Base-by-base conservation (phyloP, 78 protist species). In the Cavenderia fasciculata region DNA sequence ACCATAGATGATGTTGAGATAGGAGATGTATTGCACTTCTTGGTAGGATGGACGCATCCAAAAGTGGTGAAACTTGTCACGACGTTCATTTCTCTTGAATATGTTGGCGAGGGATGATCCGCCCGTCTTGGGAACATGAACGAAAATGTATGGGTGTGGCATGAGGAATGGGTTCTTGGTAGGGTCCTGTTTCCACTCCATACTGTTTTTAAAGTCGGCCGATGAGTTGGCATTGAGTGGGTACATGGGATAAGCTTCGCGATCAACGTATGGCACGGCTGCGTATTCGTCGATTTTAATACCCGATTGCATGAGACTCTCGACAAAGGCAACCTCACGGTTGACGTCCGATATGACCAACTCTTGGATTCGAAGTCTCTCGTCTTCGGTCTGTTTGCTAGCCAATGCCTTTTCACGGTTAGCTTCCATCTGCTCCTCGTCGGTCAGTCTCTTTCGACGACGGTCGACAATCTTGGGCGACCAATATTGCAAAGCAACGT, bases 61-160 rank as follows among this genome's bases (percentile, higher is more conserved):
- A 54, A 51, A 63, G 11, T 82, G 90, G 19, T 10, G 31, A 21
- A 68, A 82, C 44, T 54, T 25, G 19, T 40, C 76, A 29, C 78
- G 59, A 19, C 43, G 56, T 31, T 82, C 73, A 31, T 82, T 82
- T 65, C 90, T 47, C 47, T 68, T 82, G 47, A 82, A 65, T 7
- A 82, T 82, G 10, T 59, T 38, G 12, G 54, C 52, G 14, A 82
- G 61, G 10, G 78, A 68, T 16, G 71, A 56, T 6, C 88, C 88
- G 27, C 59, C 88, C 1, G 88, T 66, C 29, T 78, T 78, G 46
- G 88, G 77, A 40, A 65, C 57, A 49, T 78, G 88, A 19, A 78
- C 33, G 47, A 78, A 78, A 12, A 78, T 51, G 41, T 65, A 40
- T 25, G 88, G 88, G 33, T 62, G 59, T 23, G 86, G 86, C 52